Evolutionary conservation across 1,139 yeast genomes (phyloP).

Genomic region (Meyerozyma athensensis): DNA sequence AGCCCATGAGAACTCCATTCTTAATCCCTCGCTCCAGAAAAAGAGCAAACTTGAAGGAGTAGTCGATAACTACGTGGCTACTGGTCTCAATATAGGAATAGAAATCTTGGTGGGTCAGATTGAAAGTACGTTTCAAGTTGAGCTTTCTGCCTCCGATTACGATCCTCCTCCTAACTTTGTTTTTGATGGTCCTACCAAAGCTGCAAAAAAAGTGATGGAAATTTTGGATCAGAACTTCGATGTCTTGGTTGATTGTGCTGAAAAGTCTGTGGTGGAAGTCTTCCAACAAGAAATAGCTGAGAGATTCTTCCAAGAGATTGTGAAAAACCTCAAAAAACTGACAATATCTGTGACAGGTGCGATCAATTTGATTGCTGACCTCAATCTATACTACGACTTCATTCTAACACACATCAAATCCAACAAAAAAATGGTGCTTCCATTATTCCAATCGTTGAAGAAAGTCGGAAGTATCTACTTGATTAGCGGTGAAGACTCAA

Average conservation of each 20-base stretch:
- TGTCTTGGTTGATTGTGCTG: constrained; percentile 77
- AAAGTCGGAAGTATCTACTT: constrained; percentile 80
- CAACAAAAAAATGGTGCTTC: constrained; percentile 63
- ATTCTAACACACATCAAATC: constrained; percentile 51
- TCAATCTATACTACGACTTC: constrained; percentile 74
- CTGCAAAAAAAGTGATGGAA: constrained; percentile 60
- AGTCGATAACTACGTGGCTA: constrained; percentile 87
- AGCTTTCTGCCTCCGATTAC: constrained; percentile 29
- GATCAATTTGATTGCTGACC: constrained; percentile 64
- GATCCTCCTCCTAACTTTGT: constrained; percentile 21
- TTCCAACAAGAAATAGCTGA: constrained; percentile 93
- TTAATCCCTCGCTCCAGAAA: constrained; percentile 73
- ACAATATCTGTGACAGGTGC: constrained; percentile 81
- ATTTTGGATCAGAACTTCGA: constrained; percentile 71
- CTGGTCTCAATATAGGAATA: constrained; percentile 85
- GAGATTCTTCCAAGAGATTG: constrained; percentile 71
- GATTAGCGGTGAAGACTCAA: constrained; percentile 71
- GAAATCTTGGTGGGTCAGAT: constrained; percentile 82
- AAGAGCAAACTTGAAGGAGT: constrained; percentile 76
- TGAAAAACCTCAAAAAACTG: constrained; percentile 65
- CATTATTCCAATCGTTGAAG: constrained; percentile 76
- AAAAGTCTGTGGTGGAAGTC: constrained; percentile 81
- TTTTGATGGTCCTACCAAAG: constrained; percentile 57
- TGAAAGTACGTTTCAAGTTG: constrained; percentile 29
- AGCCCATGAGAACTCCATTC: constrained; percentile 67